Evolutionary conservation across 2,329 filamentous ascomycete species (phyloP), one percentile per base, ranked within the genome.

Genomic region (Ceratocystis papillata): DNA sequence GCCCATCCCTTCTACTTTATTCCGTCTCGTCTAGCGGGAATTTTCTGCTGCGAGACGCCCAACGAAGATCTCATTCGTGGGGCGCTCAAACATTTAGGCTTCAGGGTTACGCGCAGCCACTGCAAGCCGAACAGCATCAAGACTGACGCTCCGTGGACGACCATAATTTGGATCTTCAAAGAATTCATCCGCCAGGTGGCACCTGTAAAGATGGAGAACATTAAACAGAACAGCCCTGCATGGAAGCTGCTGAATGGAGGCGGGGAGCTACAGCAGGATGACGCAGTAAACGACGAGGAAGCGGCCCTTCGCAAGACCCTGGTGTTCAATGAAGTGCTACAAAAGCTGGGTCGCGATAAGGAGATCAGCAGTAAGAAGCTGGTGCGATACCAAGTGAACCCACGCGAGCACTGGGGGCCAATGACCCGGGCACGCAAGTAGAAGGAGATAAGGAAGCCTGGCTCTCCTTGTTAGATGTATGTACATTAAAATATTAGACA

Each of bases 371-470:
- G 78, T 67, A 87, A 83, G 73, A 87, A 86, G 69, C 80, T 95
- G 59, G 85, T 95, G 65, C 81, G 93, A 69, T 99, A 96, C 75
- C 94, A 96, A 77, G 77, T 87, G 68, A 97, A 97, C 73, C 94
- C 94, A 59, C 80, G 87, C 68, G 87, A 90, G 72, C 94, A 97
- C 74, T 99, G 94, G 94, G 94, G 94, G 0, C 94, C 94, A 0
- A 85, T 96, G 84, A 79, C 77, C 64, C 78, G 79, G 69, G 83
- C 83, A 30, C 64, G 64, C 25, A 67, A 67, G 50, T 67, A 67
- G 55, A 79, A 75, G 69, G 78, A 77, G 46, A 22, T 6, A 7
- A n/a, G 46, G n/a, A 7, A 15, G 6, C 20, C 1, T n/a, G 74
- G 75, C 79, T 15, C 62, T 15, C 37, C 37, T 41, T 41, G 37